These are phyloP conservation scores for Syzygium grande DNA, from an alignment of 345 rosid species.

Conservation along the genomic window DNA sequence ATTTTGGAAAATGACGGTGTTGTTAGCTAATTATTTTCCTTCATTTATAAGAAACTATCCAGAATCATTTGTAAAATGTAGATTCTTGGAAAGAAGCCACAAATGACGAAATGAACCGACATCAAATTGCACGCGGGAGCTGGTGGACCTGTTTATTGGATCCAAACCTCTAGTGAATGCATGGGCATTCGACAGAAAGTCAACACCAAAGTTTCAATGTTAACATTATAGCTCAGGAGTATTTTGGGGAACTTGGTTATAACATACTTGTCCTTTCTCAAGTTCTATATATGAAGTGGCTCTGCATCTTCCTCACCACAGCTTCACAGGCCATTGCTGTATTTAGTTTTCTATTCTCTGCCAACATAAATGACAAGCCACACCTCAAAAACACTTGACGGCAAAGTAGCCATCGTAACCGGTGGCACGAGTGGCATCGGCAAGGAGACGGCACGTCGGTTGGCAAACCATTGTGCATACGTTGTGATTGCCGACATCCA, in stretches of 20 bases:
- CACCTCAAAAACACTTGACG: neutral
- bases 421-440: slow-evolving; percentile 15
- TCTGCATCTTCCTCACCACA: neutral
- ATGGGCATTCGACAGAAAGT: neutral
- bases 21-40: too few species aligned
- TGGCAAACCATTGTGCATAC: neutral
- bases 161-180: neutral
- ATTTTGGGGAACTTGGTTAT: too few species aligned
- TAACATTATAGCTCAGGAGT: neutral
- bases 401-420: slow-evolving; percentile 17
- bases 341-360: neutral
- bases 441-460: slow-evolving; percentile 1
- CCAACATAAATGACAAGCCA: neutral
- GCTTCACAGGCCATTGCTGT: neutral
- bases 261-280: neutral
- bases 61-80: too few species aligned
- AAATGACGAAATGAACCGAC: too few species aligned
- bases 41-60: too few species aligned
- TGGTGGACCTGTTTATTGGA: too few species aligned
- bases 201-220: neutral
- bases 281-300: neutral
- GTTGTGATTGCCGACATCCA: slow-evolving; percentile 14
- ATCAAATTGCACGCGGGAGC: too few species aligned
- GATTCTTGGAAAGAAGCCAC: too few species aligned
- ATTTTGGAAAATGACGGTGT: too few species aligned